Conservation (phyloP, 306 rosid genomes). For the Sesbania bispinosa region DNA sequence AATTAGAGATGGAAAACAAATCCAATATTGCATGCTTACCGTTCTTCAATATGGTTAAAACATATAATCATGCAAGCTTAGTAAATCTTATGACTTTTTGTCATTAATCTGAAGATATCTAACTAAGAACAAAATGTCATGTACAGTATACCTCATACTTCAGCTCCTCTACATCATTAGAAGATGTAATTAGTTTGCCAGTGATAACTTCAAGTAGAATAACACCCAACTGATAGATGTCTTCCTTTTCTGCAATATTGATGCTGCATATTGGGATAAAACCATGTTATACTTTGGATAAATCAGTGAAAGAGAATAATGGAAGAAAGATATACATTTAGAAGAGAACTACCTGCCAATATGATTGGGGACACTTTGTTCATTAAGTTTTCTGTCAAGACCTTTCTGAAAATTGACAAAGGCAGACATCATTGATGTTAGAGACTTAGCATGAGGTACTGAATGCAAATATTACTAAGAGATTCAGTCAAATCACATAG, state of each 20-base stretch:
- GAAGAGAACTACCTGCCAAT: constrained; percentile 32
- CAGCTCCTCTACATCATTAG: constrained; percentile 50
- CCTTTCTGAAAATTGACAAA: constrained; percentile 26
- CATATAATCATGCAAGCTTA: neutral
- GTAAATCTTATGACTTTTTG: neutral
- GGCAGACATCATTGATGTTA: neutral
- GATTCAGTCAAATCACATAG: neutral
- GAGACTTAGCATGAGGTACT: neutral
- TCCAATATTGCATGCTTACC: no score
- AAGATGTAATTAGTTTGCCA: constrained; percentile 52
- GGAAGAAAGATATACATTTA: neutral
- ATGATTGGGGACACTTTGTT: constrained; percentile 8
- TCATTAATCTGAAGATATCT: neutral
- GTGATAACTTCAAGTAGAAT: constrained; percentile 74
- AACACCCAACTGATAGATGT: constrained; percentile 72
- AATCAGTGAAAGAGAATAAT: neutral
- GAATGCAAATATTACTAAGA: neutral
- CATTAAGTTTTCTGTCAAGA: constrained; percentile 20
- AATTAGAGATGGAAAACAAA: neutral
- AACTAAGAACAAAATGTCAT: neutral
- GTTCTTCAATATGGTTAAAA: neutral
- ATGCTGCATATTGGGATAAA: constrained; percentile 23
- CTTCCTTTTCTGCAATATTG: constrained; percentile 69
- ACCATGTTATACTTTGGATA: neutral
- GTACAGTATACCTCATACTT: constrained; percentile 51